These are phyloP conservation scores for Pulveroboletus sp. DNA, from an alignment of 768 basidiomycete species.

Conservation along the genomic window DNA sequence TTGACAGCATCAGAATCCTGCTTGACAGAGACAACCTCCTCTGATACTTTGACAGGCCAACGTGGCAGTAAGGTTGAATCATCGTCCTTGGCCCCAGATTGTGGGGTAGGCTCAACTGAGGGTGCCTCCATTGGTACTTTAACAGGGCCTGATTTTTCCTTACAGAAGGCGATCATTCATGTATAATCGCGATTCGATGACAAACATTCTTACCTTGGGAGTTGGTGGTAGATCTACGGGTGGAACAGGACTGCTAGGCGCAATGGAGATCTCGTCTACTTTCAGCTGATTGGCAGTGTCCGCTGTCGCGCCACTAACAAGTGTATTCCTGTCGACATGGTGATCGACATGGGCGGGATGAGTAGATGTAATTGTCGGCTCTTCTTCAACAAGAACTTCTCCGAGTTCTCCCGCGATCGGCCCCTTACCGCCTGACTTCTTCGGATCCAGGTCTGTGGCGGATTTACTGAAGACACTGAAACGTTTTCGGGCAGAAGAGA, in stretches of 20 bases:
- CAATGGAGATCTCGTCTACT: constrained; percentile 2
- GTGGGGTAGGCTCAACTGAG: constrained; percentile 18
- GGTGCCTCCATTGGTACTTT: constrained; percentile 2
- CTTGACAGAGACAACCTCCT: constrained; percentile 7
- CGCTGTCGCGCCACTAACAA: constrained; percentile 19
- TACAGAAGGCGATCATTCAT: constrained; percentile 4
- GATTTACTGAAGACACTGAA: constrained; percentile 55
- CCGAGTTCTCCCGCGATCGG: constrained; percentile 65
- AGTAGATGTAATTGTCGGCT: constrained; percentile 15
- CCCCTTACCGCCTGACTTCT: constrained; percentile 34
- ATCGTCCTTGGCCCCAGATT: constrained; percentile 2
- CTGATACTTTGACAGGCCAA: not conserved
- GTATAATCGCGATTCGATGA: not conserved
- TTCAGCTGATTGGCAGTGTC: constrained; percentile 13
- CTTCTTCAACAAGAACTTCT: constrained; percentile 58
- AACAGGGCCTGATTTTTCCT: constrained; percentile 3
- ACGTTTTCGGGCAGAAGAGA: constrained; percentile 52
- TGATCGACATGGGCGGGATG: constrained; percentile 29
- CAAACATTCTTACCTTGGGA: constrained; percentile 13
- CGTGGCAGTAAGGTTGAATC: not conserved
- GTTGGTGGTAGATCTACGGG: not conserved
- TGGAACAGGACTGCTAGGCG: not conserved
- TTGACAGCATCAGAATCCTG: constrained; percentile 1
- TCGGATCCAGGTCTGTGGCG: constrained; percentile 17
- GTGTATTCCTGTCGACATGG: constrained; percentile 24